These are phyloP conservation scores for Auriscalpium microsporum DNA, from an alignment of 768 basidiomycete genomes.

Conservation along the genomic window DNA sequence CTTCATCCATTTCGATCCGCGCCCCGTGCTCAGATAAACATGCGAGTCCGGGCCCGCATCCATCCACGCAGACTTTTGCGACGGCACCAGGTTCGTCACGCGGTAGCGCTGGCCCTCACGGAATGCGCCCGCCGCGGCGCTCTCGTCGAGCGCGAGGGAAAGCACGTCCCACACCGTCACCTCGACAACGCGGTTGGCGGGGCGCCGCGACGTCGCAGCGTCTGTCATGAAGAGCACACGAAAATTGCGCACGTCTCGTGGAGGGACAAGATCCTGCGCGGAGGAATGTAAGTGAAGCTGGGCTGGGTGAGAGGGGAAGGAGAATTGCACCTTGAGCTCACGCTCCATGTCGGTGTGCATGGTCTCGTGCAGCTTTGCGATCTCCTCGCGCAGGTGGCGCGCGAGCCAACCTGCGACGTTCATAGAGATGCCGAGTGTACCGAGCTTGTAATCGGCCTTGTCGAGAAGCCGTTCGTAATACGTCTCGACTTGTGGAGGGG, in stretches of 20 bases:
- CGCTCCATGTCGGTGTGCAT: conserved; percentile 55
- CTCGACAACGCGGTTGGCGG: conserved; percentile 8
- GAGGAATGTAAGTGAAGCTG: neutral
- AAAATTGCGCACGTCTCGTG: conserved; percentile 14
- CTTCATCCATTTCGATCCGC: conserved; percentile 56
- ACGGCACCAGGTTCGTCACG: conserved; percentile 60
- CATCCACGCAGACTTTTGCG: conserved; percentile 67
- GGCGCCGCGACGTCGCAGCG: conserved; percentile 2
- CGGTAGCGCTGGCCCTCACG: conserved; percentile 12
- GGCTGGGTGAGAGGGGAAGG: conserved; percentile 2
- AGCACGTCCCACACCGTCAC: conserved; percentile 14
- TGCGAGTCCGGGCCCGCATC: conserved; percentile 41
- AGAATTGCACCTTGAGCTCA: conserved; percentile 58
- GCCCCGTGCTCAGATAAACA: conserved; percentile 60
- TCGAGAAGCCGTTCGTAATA: conserved; percentile 63
- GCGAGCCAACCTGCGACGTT: conserved; percentile 59
- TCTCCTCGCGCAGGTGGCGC: conserved; percentile 38
- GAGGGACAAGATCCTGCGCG: conserved; percentile 8
- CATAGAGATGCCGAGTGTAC: conserved; percentile 33
- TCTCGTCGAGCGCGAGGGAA: conserved; percentile 6
- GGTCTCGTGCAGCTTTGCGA: conserved; percentile 40
- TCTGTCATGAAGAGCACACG: conserved; percentile 12
- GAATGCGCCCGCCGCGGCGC: conserved; percentile 2
- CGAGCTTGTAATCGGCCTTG: conserved; percentile 32
- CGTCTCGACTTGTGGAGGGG: conserved; percentile 30